phyloP scores from a whole-genome alignment of 345 rosid species.

The Salix exigua region DNA sequence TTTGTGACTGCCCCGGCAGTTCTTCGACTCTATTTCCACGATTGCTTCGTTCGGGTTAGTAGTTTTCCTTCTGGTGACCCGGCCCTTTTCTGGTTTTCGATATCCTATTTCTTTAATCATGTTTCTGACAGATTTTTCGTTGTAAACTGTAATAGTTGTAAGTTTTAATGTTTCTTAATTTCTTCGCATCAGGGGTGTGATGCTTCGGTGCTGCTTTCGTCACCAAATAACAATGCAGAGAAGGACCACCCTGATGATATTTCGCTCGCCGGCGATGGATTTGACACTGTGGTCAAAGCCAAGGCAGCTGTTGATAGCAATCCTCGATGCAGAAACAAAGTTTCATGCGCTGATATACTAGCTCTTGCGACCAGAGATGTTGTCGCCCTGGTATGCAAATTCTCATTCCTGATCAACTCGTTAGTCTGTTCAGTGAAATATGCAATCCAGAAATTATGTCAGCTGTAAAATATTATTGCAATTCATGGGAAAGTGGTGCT shows the following conservation, averaged over 20 bases:
- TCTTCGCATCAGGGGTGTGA: constrained; percentile 51
- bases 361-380: constrained; percentile 90
- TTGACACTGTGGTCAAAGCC: constrained; percentile 80
- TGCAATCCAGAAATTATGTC: no score
- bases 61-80: neutral
- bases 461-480: no score
- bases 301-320: constrained; percentile 69
- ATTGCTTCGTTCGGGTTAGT: constrained; percentile 58
- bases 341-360: constrained; percentile 88
- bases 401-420: neutral
- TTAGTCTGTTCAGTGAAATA: no score
- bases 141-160: neutral
- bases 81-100: neutral
- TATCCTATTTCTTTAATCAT: neutral
- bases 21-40: constrained; percentile 63
- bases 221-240: constrained; percentile 37
- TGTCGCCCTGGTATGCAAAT: constrained; percentile 42
- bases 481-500: no score
- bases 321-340: constrained; percentile 79
- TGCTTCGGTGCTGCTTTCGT: constrained; percentile 46
- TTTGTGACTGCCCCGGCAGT: constrained; percentile 57
- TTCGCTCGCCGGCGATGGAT: constrained; percentile 72
- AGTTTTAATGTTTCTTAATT: neutral
- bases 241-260: constrained; percentile 57
- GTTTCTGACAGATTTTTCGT: neutral